phyloP scores from a whole-genome alignment of 371 early-diverging fungal species.

The Batkoa obscura region DNA sequence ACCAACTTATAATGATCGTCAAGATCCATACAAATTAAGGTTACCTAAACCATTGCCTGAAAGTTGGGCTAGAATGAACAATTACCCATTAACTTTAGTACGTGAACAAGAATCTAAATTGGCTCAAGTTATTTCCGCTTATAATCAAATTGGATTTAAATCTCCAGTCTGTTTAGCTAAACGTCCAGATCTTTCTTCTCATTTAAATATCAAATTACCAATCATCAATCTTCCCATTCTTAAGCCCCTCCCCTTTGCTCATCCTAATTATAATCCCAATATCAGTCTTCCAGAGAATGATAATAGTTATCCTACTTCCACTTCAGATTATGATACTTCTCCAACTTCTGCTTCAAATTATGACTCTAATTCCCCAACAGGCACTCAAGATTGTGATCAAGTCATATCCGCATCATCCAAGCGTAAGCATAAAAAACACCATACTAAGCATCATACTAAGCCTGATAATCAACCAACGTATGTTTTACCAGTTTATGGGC shows the following conservation, averaged over 20 bases:
- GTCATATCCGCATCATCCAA: too few relatives aligned
- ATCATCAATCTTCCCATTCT: background rate
- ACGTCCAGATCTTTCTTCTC: background rate
- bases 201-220: background rate
- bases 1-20: background rate
- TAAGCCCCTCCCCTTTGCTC: background rate
- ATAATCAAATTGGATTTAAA: background rate
- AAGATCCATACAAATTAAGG: background rate
- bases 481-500: too few relatives aligned
- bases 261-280: background rate
- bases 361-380: too few relatives aligned
- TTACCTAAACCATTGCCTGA: background rate
- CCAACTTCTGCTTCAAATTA: too few relatives aligned
- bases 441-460: too few relatives aligned
- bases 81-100: background rate
- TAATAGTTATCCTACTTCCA: too few relatives aligned
- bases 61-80: slow-evolving; percentile 1
- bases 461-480: too few relatives aligned
- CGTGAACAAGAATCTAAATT: background rate
- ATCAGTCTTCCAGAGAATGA: background rate
- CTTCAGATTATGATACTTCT: too few relatives aligned
- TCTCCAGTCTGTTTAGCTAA: background rate
- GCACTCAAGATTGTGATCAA: too few relatives aligned
- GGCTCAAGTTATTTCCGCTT: background rate
- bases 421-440: too few relatives aligned